Conservation (phyloP, 2,329 filamentous ascomycete species). For the Aspergillus amoenus region DNA sequence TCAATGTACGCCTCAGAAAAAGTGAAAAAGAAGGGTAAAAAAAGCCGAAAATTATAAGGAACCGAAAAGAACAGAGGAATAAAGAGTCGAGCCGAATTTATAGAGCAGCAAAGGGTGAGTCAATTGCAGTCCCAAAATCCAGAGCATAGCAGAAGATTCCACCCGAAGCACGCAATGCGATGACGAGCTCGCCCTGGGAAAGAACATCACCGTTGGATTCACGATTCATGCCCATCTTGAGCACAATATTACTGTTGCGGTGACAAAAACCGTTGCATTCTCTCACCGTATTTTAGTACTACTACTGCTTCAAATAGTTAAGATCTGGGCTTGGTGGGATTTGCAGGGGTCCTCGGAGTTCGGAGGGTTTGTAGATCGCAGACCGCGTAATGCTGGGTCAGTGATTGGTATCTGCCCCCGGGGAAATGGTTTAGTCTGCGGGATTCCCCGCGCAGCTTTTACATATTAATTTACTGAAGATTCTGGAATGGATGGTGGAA, state of each 20-base stretch:
- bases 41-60: not conserved
- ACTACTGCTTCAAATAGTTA: not conserved
- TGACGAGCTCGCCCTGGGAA: constrained; percentile 9
- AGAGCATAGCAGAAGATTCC: constrained; percentile 10
- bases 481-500: not conserved
- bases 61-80: not conserved
- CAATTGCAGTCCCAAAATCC: constrained; percentile 1
- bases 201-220: not conserved
- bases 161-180: constrained; percentile 23
- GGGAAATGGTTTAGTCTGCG: not conserved
- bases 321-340: not conserved
- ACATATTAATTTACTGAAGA: not conserved
- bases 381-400: not conserved
- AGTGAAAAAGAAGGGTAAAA: not conserved
- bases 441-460: not conserved
- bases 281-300: not conserved
- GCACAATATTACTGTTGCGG: not conserved
- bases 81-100: not conserved
- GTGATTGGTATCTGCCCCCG: not conserved
- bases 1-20: not conserved
- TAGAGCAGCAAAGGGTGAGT: not conserved
- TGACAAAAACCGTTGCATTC: not conserved
- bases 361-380: not conserved
- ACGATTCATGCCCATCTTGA: not conserved
- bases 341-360: not conserved